phyloP scores from a whole-genome alignment of 2,329 filamentous ascomycete species.

The Colletotrichum truncatum region DNA sequence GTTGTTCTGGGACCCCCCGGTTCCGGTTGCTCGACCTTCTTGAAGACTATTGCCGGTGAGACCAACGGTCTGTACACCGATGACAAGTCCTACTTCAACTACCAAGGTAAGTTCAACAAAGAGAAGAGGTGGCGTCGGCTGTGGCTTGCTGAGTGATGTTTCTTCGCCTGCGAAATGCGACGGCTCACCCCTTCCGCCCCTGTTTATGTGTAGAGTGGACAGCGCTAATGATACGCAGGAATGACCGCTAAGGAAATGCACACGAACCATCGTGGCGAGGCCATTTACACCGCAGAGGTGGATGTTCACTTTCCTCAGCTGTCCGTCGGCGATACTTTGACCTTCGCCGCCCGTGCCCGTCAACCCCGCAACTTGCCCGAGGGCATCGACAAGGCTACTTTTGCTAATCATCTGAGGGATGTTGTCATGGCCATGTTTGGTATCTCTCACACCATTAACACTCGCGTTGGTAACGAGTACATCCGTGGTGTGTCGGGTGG shows the following conservation, averaged over 20 bases:
- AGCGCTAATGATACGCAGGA: slow-evolving; percentile 47
- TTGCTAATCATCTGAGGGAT: slow-evolving; percentile 72
- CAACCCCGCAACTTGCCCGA: slow-evolving; percentile 69
- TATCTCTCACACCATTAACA: slow-evolving; percentile 78
- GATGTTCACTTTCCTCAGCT: slow-evolving; percentile 84
- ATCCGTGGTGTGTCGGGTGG: slow-evolving; percentile 79
- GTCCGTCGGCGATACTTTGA: slow-evolving; percentile 81
- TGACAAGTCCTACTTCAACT: slow-evolving; percentile 78
- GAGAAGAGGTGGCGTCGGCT: not conserved
- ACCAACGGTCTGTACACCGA: slow-evolving; percentile 82
- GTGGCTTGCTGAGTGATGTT: not conserved
- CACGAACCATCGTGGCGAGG: slow-evolving; percentile 81
- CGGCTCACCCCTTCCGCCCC: not conserved
- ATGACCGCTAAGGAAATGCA: slow-evolving; percentile 79
- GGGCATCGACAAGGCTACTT: slow-evolving; percentile 63
- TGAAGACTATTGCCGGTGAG: slow-evolving; percentile 87
- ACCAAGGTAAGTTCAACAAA: slow-evolving; percentile 67
- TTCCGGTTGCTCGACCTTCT: slow-evolving; percentile 82
- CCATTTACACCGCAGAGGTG: slow-evolving; percentile 86
- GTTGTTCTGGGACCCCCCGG: slow-evolving; percentile 78
- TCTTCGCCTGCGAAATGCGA: not conserved
- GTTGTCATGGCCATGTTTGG: slow-evolving; percentile 81
- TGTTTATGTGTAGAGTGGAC: not conserved
- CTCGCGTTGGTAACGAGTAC: slow-evolving; percentile 78
- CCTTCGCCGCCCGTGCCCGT: slow-evolving; percentile 78